Evolutionary conservation across 2,329 filamentous ascomycete species (phyloP), one percentile per base, ranked within the genome.

Genomic region (Penicillium decumbens): DNA sequence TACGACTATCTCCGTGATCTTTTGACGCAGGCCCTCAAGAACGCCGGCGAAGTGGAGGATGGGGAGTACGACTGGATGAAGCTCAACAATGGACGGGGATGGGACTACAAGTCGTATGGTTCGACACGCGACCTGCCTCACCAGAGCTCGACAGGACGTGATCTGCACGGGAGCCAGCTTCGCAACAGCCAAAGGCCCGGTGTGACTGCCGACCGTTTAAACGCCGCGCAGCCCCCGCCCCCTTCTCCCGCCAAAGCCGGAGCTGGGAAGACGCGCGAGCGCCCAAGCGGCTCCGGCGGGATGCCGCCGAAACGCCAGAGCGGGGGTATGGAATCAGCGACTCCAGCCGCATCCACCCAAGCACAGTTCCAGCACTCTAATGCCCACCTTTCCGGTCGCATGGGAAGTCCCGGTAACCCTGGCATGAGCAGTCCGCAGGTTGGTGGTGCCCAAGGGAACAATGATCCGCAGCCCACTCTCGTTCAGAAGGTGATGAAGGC

Each of bases 61-160:
- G 93, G 93, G 66, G 92, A 97, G 71, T 98, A 97, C 72, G 93
- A 98, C 76, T 98, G 93, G 93, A 95, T 97, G 89, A 96, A 95
- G 80, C 80, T 95, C 62, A 93, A 89, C 77, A 89, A 90, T 74
- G 85, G 85, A 61, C 93, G 95, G 75, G 90, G 90, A 56, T 95
- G 89, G 89, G 89, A 95, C 74, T 88, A 85, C 71, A 87, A 87
- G 67, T 76, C 79, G 52, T 83, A 86, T 65, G 77, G 82, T 42
- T 81, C 82, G 20, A 63, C 85, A 88, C 88, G 89, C 75, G 81
- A 85, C 69, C 89, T 90, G 52, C 38, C 20, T 24, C 78, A 87
- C 63, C 88, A 86, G 57, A 89, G 91, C 68, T 83, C 88, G 40
- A 95, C 91, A 56, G 85, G 88, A 64, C 85, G 89, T 74, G 90